phyloP scores from a whole-genome alignment of 2,329 filamentous ascomycete species.

The Aspergillus puulaauensis region DNA sequence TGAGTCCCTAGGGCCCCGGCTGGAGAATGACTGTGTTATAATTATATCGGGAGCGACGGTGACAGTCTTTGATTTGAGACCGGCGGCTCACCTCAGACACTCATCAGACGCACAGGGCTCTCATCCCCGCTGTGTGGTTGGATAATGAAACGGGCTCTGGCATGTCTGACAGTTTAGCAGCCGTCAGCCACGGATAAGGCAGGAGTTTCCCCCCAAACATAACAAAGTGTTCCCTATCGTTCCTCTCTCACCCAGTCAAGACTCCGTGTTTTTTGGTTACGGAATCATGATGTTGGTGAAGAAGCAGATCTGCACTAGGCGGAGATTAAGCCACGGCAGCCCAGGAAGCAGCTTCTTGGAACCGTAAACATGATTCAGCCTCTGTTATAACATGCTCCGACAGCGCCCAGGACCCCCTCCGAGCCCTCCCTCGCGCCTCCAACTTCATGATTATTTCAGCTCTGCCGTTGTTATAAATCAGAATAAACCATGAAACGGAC shows the following conservation, averaged over 20 bases:
- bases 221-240: not conserved
- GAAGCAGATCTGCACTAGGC: slow-evolving; percentile 11
- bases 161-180: too few relatives aligned
- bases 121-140: too few relatives aligned
- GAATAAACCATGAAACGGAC: not conserved
- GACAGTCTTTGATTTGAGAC: not conserved
- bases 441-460: not conserved
- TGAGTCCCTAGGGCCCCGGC: not conserved
- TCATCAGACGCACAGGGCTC: too few relatives aligned
- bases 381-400: not conserved
- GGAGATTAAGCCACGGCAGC: slow-evolving; percentile 14
- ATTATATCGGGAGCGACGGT: too few relatives aligned
- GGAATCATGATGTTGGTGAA: not conserved
- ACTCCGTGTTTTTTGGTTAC: not conserved
- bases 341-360: not conserved
- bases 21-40: not conserved
- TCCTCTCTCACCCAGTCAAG: not conserved
- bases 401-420: not conserved
- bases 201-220: too few relatives aligned
- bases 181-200: too few relatives aligned
- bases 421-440: not conserved
- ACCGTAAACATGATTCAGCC: not conserved
- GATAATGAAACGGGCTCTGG: too few relatives aligned
- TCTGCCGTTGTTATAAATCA: not conserved
- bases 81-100: not conserved